phyloP scores from a whole-genome alignment of 2,329 filamentous ascomycete genomes.

The Anisogramma anomala region DNA sequence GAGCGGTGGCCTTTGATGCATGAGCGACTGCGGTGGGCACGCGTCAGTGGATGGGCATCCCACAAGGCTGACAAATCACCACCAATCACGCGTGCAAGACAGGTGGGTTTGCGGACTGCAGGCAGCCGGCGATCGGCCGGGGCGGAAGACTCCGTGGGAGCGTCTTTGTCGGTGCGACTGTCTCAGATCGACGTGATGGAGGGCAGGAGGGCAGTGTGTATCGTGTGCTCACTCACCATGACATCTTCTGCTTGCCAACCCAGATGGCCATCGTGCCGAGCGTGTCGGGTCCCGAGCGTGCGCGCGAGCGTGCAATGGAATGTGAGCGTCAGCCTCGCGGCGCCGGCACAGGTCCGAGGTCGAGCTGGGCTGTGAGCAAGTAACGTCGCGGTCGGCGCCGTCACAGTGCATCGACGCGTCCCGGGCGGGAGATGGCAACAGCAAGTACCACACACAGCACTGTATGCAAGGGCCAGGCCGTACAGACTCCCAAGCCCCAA shows the following conservation, averaged over 20 bases:
- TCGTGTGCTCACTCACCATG: slow-evolving; percentile 15
- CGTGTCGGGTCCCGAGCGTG: slow-evolving; percentile 2
- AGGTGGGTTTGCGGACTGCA: slow-evolving; percentile 1
- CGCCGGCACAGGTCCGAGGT: no score
- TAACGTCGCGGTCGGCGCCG: neutral
- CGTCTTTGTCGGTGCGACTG: no score
- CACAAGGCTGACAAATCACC: neutral
- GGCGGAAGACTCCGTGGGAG: neutral
- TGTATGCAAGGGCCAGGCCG: no score
- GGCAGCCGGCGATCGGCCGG: neutral
- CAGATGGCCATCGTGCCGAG: slow-evolving; percentile 12
- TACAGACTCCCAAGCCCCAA: no score
- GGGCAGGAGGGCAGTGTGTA: no score
- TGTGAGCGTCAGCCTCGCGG: no score
- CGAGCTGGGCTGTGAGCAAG: no score
- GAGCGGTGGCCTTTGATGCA: slow-evolving; percentile 68
- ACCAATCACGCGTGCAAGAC: neutral
- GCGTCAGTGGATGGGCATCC: slow-evolving; percentile 5
- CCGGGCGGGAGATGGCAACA: no score
- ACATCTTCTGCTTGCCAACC: slow-evolving; percentile 15
- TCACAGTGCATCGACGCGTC: neutral
- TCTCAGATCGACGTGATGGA: no score
- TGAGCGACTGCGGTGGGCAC: slow-evolving; percentile 42
- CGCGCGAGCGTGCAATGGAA: no score
- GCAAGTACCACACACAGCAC: no score